Percentiles rank a stretch among this genome's conserved stretches.
phyloP scores from a whole-genome alignment of 768 basidiomycete species.

The Leucocoprinus leucothites region DNA sequence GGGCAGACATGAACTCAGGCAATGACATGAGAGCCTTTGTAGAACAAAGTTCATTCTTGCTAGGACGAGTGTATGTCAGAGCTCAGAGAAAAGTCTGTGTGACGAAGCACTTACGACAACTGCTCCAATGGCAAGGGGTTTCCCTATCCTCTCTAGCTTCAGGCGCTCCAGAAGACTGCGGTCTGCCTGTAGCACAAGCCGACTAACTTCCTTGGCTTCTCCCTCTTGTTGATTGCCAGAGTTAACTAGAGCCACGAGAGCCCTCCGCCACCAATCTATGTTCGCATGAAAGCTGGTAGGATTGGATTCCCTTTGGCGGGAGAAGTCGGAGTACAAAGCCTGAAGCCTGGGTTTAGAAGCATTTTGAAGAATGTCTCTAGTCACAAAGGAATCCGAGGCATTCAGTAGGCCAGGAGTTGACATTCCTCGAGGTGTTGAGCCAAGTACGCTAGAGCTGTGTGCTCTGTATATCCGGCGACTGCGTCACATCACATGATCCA shows the following conservation, averaged over 20 bases:
- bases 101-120: slow-evolving; percentile 63
- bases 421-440: slow-evolving; percentile 12
- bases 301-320: slow-evolving; percentile 80
- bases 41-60: slow-evolving; percentile 65
- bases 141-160: slow-evolving; percentile 66
- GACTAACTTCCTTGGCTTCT: slow-evolving; percentile 29
- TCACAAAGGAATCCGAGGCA: slow-evolving; percentile 12
- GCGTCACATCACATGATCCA: slow-evolving; percentile 14
- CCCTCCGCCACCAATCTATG: slow-evolving; percentile 83
- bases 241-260: slow-evolving; percentile 58
- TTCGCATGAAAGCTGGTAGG: slow-evolving; percentile 78
- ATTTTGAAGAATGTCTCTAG: slow-evolving; percentile 43
- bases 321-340: slow-evolving; percentile 86
- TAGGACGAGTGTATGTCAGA: slow-evolving; percentile 33
- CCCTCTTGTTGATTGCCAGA: slow-evolving; percentile 47
- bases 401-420: slow-evolving; percentile 10
- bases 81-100: not conserved
- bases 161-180: slow-evolving; percentile 54
- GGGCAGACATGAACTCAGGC: slow-evolving; percentile 51
- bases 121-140: slow-evolving; percentile 67
- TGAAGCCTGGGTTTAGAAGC: slow-evolving; percentile 58
- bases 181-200: slow-evolving; percentile 58
- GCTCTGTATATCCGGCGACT: too few species aligned
- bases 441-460: not conserved
- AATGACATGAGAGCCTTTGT: slow-evolving; percentile 43